Evolutionary conservation across 2,329 filamentous ascomycete species (phyloP), one percentile per base, ranked within the genome.

Genomic region (Volutella citrinella): DNA sequence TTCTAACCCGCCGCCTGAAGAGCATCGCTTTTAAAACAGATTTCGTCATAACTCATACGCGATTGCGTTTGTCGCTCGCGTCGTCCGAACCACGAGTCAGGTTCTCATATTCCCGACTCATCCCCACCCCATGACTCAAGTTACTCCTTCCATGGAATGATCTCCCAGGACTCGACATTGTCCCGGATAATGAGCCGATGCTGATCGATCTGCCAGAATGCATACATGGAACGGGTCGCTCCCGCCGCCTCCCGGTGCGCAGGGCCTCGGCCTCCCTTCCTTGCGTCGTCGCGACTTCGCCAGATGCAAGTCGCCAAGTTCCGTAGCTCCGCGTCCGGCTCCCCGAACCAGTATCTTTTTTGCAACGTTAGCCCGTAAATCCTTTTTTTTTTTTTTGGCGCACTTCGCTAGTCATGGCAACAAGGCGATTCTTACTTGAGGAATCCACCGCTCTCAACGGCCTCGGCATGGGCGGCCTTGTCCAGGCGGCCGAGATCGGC

Each of bases 261-360:
- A 29, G 73, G 71, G 10, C 79, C 78, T 33, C 69, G 60, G 19
- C 77, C 78, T 38, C 78, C 80, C 43, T 69, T 68, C 48, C 65
- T 69, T 22, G 80, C 80, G 53, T 83, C 77, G 24, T 74, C 66
- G 26, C 70, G 67, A 19, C 72, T 74, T 44, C 77, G 68, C 80
- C 80, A 84, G 40, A 84, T 57, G 59, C 80, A 89, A 30, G 89
- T 95, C 26, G 90, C 90, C 51, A 96, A 62, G 64, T 95, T 95
- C 54, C 78, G 71, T 42, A 83, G 73, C 32, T 84, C 70, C 26
- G 60, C 66, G 63, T 94, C 80, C 14, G 84, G 82, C 20, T 67
- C 70, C 3, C 88, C 87, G 60, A 94, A 95, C 88, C 90, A 95
- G 63, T 96, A 95, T 61, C 78, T 82, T 34, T 45, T 54, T 36